phyloP scores from a whole-genome alignment of 192 early-diverging fungal species.

The Geranomyces variabilis region DNA sequence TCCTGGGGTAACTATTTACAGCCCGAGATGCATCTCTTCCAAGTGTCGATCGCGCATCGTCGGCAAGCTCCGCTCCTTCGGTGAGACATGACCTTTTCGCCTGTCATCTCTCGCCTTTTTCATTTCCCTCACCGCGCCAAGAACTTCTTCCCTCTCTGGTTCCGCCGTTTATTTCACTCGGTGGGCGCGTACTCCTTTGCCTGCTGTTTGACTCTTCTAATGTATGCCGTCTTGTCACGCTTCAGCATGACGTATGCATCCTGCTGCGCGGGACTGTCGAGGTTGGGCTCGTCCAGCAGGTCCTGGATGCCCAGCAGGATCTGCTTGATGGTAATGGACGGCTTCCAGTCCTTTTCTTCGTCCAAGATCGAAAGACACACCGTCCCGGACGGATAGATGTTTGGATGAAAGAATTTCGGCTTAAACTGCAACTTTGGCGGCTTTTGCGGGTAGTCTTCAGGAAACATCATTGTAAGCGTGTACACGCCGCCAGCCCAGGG shows the following conservation, averaged over 20 bases:
- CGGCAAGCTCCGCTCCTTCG: no score
- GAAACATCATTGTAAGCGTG: constrained; percentile 81
- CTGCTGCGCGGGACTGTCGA: constrained; percentile 81
- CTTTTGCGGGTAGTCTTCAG: constrained; percentile 86
- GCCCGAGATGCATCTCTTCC: no score
- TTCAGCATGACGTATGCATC: constrained; percentile 82
- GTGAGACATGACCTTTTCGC: no score
- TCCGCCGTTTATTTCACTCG: neutral
- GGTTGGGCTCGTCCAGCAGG: constrained; percentile 90
- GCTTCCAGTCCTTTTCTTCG: constrained; percentile 81
- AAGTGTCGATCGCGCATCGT: no score
- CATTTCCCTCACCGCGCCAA: no score
- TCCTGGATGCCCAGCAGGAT: constrained; percentile 92
- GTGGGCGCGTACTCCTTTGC: constrained; percentile 29
- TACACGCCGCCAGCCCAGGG: constrained; percentile 88
- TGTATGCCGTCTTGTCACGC: constrained; percentile 52
- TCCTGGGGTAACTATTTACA: no score
- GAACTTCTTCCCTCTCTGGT: no score
- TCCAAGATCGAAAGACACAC: constrained; percentile 97
- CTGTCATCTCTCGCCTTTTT: no score
- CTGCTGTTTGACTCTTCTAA: constrained; percentile 30
- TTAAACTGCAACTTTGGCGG: constrained; percentile 77
- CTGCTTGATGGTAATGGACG: constrained; percentile 94
- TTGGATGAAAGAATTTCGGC: constrained; percentile 63
- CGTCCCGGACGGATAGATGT: constrained; percentile 96